phyloP scores from a whole-genome alignment of 129 eudicot genomes.

The Centrapalus pauciflorus region DNA sequence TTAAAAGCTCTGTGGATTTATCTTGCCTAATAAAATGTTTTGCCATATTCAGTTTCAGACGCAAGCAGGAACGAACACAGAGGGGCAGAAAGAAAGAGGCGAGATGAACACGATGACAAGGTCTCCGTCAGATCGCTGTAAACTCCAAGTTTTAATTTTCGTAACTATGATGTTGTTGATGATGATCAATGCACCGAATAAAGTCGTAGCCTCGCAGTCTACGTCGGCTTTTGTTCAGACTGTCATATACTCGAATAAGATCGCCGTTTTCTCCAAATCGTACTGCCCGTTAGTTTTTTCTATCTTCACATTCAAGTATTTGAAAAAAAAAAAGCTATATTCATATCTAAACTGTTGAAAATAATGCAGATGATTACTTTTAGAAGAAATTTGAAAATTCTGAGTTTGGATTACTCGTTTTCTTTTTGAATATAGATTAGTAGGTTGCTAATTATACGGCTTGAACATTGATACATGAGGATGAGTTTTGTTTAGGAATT shows the following conservation, averaged over 20 bases:
- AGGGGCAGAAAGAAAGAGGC: neutral
- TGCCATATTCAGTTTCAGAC: constrained; percentile 13
- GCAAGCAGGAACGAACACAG: neutral
- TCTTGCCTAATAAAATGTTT: constrained; percentile 6
- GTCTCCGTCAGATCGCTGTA: neutral
- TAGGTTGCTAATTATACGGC: neutral
- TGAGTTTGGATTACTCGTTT: constrained; percentile 8
- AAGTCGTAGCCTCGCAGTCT: constrained; percentile 63
- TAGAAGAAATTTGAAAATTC: neutral
- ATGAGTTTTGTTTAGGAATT: neutral
- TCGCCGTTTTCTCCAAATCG: constrained; percentile 90
- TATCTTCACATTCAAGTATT: neutral
- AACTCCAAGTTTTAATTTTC: neutral
- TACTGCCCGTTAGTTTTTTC: constrained; percentile 75
- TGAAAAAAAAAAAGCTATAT: neutral
- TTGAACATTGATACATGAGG: neutral
- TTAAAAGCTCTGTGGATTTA: neutral
- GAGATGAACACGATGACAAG: constrained; percentile 16
- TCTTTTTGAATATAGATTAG: constrained; percentile 1
- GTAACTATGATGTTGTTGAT: constrained; percentile 10
- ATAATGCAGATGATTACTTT: constrained; percentile 7
- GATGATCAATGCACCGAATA: constrained; percentile 30
- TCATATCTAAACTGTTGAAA: neutral
- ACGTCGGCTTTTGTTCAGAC: constrained; percentile 82
- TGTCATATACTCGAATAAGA: constrained; percentile 78